phyloP scores from a whole-genome alignment of 2,329 filamentous ascomycete genomes.

The Cladophialophora immunda region DNA sequence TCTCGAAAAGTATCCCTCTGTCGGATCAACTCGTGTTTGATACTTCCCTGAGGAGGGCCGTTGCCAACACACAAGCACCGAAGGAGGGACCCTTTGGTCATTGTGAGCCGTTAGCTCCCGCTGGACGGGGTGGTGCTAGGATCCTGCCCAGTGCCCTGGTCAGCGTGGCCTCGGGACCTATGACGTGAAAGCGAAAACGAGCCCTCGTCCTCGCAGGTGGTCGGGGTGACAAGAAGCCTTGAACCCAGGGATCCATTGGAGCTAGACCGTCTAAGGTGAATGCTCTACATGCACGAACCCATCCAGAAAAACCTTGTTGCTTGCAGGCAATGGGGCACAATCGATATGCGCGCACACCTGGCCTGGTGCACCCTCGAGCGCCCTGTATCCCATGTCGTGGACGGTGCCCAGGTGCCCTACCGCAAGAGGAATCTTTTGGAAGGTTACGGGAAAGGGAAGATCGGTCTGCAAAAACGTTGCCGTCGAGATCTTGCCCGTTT shows the following conservation, averaged over 20 bases:
- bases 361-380: background rate
- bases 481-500: background rate
- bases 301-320: slow-evolving; percentile 4
- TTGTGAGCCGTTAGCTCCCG: background rate
- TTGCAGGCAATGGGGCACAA: background rate
- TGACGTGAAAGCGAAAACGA: slow-evolving; percentile 20
- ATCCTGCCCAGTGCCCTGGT: slow-evolving; percentile 6
- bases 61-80: slow-evolving; percentile 2
- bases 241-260: background rate
- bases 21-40: background rate
- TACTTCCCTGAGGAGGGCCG: background rate
- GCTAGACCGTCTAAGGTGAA: slow-evolving; percentile 19
- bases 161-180: slow-evolving; percentile 10
- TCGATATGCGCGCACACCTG: background rate
- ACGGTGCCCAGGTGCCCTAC: background rate
- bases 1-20: background rate
- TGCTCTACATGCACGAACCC: slow-evolving; percentile 13
- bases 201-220: background rate
- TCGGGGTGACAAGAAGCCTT: slow-evolving; percentile 10
- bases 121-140: slow-evolving; percentile 7
- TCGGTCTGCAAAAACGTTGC: background rate
- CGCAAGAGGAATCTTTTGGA: background rate
- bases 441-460: background rate
- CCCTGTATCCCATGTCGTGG: background rate
- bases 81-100: background rate